Conservation (phyloP, 2,329 filamentous ascomycete genomes). For the Fonsecaea multimorphosa region DNA sequence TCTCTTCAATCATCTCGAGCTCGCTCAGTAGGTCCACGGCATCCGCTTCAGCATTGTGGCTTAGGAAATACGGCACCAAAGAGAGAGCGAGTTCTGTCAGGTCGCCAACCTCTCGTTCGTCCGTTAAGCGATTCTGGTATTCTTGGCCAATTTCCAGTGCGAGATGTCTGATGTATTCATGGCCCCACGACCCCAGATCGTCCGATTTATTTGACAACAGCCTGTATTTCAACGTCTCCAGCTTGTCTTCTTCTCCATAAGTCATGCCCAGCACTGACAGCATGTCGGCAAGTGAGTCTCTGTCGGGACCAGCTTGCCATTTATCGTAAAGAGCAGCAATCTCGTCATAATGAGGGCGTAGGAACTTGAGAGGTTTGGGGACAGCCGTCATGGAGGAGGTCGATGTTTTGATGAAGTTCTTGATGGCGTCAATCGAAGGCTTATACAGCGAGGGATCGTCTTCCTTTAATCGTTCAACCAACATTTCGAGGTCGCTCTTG, state of each 20-base stretch:
- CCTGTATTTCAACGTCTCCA: slow-evolving; percentile 96
- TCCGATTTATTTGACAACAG: slow-evolving; percentile 75
- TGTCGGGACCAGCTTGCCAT: slow-evolving; percentile 80
- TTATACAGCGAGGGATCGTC: slow-evolving; percentile 86
- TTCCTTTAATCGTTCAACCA: slow-evolving; percentile 95
- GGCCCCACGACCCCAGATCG: slow-evolving; percentile 96
- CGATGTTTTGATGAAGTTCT: slow-evolving; percentile 97
- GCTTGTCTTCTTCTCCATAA: slow-evolving; percentile 92
- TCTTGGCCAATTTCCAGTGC: slow-evolving; percentile 96
- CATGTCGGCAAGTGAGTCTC: slow-evolving; percentile 85
- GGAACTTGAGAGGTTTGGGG: slow-evolving; percentile 96
- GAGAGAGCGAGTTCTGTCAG: slow-evolving; percentile 81
- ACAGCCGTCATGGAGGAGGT: slow-evolving; percentile 99
- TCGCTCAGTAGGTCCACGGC: slow-evolving; percentile 97
- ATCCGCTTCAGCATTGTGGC: slow-evolving; percentile 97
- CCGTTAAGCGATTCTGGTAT: slow-evolving; percentile 82
- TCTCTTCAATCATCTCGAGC: slow-evolving; percentile 92
- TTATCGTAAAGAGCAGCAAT: slow-evolving; percentile 86
- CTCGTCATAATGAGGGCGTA: slow-evolving; percentile 93
- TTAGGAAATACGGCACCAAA: slow-evolving; percentile 91
- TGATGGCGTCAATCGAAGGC: slow-evolving; percentile 92
- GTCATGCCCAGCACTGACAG: slow-evolving; percentile 98
- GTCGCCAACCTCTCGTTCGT: slow-evolving; percentile 83
- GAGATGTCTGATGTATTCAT: slow-evolving; percentile 96
- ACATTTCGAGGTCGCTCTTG: slow-evolving; percentile 97